phyloP scores from a whole-genome alignment of 2,329 filamentous ascomycete species.

The Colletotrichum siamense region DNA sequence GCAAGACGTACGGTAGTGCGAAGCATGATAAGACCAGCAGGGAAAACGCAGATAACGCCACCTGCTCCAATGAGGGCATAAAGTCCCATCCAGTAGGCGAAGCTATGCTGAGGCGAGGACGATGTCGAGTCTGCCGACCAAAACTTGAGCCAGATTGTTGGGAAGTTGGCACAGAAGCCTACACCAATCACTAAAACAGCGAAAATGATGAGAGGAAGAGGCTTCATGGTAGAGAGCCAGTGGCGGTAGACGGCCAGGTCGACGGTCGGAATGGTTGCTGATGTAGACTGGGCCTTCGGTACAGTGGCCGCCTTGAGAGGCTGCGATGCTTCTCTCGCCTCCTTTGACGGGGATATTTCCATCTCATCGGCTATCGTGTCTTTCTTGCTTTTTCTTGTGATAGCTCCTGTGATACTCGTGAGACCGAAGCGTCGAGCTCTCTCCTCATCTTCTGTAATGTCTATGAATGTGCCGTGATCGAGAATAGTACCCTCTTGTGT shows the following conservation, averaged over 20 bases:
- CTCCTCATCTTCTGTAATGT: neutral
- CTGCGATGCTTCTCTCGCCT: neutral
- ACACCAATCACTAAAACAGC: neutral
- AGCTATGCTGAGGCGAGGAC: constrained; percentile 3
- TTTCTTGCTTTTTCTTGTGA: neutral
- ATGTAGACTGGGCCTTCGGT: neutral
- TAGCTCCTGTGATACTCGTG: neutral
- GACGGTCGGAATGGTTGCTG: neutral
- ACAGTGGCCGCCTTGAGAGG: neutral
- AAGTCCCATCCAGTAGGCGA: constrained; percentile 35
- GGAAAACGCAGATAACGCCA: neutral
- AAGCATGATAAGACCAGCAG: neutral
- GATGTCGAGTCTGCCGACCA: constrained; percentile 37
- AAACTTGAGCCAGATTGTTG: constrained; percentile 46
- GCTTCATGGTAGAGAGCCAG: neutral
- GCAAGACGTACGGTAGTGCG: neutral
- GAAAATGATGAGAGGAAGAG: too few relatives aligned
- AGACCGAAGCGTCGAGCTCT: neutral
- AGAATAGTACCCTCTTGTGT: neutral
- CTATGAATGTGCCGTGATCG: neutral
- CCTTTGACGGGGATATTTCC: neutral
- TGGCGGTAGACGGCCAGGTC: neutral
- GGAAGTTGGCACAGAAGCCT: constrained; percentile 33
- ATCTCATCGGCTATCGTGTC: neutral
- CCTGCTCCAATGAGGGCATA: constrained; percentile 28